Percentiles rank a stretch among this genome's conserved stretches.
Evolutionary conservation across 31 red algal species (phyloP).

Genomic region (Bonnemaisonia californica): DNA sequence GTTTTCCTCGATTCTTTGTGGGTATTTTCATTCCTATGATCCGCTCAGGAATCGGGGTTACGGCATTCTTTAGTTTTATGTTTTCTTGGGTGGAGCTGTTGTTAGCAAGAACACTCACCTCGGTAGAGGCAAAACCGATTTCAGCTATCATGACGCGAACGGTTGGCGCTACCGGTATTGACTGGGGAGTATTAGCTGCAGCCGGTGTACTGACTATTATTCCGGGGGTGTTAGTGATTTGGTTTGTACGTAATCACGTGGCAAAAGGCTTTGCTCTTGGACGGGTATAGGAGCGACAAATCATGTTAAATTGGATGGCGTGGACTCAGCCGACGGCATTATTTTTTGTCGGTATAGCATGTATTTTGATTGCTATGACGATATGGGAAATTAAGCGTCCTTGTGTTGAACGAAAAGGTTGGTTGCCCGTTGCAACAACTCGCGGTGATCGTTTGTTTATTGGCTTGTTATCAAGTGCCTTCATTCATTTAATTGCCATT

Average conservation of each 20-base stretch:
- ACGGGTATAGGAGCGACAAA: too few relatives aligned
- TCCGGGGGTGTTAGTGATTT: background rate
- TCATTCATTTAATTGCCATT: too few relatives aligned
- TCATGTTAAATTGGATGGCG: too few relatives aligned
- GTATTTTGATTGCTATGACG: too few relatives aligned
- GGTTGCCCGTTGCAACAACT: too few relatives aligned
- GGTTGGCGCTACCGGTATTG: background rate
- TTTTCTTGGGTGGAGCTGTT: constrained; percentile 11
- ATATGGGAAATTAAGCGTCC: too few relatives aligned
- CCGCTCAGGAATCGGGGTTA: constrained; percentile 1
- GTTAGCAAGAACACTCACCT: background rate
- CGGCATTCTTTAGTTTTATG: constrained; percentile 18
- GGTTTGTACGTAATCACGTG: background rate
- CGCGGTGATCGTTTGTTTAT: too few relatives aligned
- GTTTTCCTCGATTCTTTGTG: background rate
- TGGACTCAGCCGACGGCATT: too few relatives aligned
- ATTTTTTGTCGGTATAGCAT: too few relatives aligned
- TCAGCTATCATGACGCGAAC: constrained; percentile 3
- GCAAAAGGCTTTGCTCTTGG: constrained; percentile 9
- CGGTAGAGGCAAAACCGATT: constrained; percentile 9
- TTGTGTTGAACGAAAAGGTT: too few relatives aligned
- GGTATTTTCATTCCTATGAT: background rate
- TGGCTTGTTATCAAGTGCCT: too few relatives aligned
- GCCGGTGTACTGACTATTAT: background rate
- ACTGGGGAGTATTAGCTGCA: background rate